Conservation (phyloP, 331 rosid species). For the Erythrophleum ivorense region DNA sequence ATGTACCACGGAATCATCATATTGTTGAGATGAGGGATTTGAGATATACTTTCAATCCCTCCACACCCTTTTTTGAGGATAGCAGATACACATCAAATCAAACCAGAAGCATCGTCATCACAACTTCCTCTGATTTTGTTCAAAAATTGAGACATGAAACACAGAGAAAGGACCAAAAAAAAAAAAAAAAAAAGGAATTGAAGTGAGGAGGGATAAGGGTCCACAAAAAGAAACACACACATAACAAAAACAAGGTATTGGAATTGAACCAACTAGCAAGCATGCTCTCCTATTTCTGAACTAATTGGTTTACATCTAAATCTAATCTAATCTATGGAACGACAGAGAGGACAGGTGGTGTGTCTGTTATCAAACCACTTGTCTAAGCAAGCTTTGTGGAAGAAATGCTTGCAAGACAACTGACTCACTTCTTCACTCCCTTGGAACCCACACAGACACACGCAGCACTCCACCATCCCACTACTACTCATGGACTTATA, state of each 20-base stretch:
- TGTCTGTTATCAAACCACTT: constrained; percentile 77
- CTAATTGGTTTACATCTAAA: too few species aligned
- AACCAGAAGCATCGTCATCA: background rate
- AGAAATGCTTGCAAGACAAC: constrained; percentile 84
- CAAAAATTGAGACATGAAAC: background rate
- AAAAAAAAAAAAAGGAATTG: background rate
- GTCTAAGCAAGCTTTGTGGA: constrained; percentile 71
- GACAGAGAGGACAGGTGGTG: constrained; percentile 78
- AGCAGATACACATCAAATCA: background rate
- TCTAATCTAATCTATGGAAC: constrained; percentile 47
- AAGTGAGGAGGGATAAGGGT: too few species aligned
- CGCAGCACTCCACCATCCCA: constrained; percentile 64
- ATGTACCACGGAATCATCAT: background rate
- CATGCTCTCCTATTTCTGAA: too few species aligned
- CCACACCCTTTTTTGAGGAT: background rate
- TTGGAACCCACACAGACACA: constrained; percentile 75
- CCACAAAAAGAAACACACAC: too few species aligned
- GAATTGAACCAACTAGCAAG: too few species aligned
- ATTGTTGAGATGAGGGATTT: too few species aligned
- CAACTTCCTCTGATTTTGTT: background rate
- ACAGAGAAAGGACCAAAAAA: background rate
- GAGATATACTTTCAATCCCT: too few species aligned
- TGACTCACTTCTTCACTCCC: constrained; percentile 76
- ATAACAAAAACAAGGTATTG: too few species aligned
- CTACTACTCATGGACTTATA: constrained; percentile 50